Evolutionary conservation across 768 basidiomycete species (phyloP).

Genomic region (Mycena epipterygia): DNA sequence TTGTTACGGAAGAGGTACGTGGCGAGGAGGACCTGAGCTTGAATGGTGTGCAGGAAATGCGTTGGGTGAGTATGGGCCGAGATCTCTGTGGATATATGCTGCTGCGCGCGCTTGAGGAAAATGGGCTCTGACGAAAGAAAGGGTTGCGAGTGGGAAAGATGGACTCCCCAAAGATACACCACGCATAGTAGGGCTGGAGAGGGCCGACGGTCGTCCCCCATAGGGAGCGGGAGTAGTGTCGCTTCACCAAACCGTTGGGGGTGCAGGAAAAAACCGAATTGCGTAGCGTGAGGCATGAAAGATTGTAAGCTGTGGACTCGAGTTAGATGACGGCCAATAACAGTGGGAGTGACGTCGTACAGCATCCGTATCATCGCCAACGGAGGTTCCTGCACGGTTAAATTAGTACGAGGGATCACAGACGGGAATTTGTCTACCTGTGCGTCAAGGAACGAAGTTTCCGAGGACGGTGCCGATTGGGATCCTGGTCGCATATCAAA

Average conservation of each 20-base stretch:
- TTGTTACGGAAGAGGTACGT: constrained; percentile 23
- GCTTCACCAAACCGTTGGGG: constrained; percentile 6
- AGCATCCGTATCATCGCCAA: not conserved
- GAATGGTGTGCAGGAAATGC: constrained; percentile 28
- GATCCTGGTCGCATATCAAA: not conserved
- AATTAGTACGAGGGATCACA: not conserved
- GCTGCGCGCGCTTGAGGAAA: constrained; percentile 25
- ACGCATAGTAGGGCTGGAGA: constrained; percentile 20
- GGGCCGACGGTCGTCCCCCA: constrained; percentile 16
- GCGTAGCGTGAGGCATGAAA: constrained; percentile 30
- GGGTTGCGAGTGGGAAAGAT: constrained; percentile 19
- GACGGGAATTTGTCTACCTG: not conserved
- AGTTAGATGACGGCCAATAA: not conserved
- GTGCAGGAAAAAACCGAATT: constrained; percentile 31
- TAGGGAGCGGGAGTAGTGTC: constrained; percentile 10
- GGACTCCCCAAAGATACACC: constrained; percentile 23
- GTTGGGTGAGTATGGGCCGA: not conserved
- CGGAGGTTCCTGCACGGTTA: constrained; percentile 11
- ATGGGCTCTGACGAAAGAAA: constrained; percentile 10
- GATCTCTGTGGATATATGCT: constrained; percentile 14
- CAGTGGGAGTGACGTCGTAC: not conserved
- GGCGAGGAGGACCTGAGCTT: constrained; percentile 31
- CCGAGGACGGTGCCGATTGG: not conserved
- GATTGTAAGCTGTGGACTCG: not conserved
- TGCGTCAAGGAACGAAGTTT: not conserved